phyloP scores from a whole-genome alignment of 2,329 filamentous ascomycete species.

The Dactylellina drechsleri region DNA sequence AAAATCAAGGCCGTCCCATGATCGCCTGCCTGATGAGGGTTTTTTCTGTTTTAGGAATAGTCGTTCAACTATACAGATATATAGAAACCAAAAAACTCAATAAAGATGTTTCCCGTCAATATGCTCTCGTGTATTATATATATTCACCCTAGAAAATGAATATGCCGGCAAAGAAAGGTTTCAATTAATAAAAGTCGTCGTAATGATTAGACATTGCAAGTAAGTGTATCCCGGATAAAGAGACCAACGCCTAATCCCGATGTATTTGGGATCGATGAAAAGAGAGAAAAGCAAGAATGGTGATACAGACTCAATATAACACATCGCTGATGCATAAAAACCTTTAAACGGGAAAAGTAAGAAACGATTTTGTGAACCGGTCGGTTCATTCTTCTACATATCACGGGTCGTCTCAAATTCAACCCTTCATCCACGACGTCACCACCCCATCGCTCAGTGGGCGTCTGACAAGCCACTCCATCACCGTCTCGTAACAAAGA shows the following conservation, averaged over 20 bases:
- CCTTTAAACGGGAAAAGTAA: background rate
- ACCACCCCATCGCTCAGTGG: conserved; percentile 39
- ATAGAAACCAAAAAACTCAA: background rate
- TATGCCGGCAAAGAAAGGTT: conserved; percentile 27
- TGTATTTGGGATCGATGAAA: background rate
- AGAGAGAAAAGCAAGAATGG: conserved; percentile 17
- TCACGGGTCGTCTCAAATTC: too few species aligned
- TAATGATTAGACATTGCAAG: conserved; percentile 16
- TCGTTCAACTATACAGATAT: too few species aligned
- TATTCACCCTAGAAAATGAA: conserved; percentile 14
- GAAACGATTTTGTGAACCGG: background rate
- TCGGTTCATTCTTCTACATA: conserved; percentile 1
- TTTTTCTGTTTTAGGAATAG: background rate
- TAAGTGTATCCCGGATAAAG: background rate
- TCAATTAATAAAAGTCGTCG: conserved; percentile 14
- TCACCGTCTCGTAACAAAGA: conserved; percentile 91
- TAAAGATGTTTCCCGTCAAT: conserved; percentile 23
- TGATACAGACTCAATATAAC: conserved; percentile 48
- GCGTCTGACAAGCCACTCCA: conserved; percentile 78
- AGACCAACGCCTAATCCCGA: background rate
- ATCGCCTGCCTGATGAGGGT: background rate
- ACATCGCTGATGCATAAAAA: conserved; percentile 44
- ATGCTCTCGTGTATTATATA: conserved; percentile 24
- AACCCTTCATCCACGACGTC: conserved; percentile 45
- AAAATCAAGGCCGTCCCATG: conserved; percentile 1